These are phyloP conservation scores for Fusarium sp. DNA, from an alignment of 2,329 filamentous ascomycete species.

Conservation along the genomic window DNA sequence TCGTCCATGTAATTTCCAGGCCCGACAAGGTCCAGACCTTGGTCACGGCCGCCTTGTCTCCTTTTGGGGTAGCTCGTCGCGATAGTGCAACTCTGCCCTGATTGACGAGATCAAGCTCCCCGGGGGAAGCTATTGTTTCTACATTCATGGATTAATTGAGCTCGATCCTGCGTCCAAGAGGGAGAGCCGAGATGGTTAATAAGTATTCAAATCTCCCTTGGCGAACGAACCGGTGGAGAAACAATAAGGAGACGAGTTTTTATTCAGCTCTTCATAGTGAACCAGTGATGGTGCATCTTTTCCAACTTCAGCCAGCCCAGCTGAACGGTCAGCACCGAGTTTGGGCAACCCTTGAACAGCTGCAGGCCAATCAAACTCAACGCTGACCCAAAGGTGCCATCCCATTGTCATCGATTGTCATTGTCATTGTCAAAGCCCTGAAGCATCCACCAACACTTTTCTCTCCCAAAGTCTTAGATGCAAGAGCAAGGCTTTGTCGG, in stretches of 20 bases:
- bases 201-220: constrained; percentile 17
- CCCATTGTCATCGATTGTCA: constrained; percentile 5
- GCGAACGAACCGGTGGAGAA: constrained; percentile 10
- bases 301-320: constrained; percentile 1
- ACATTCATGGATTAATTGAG: not conserved
- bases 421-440: not conserved
- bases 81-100: constrained; percentile 2
- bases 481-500: not conserved
- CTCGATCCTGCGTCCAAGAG: not conserved
- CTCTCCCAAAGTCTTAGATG: not conserved
- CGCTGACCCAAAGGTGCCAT: constrained; percentile 1
- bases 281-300: not conserved
- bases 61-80: constrained; percentile 2
- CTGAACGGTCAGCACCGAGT: constrained; percentile 17
- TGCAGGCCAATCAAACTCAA: constrained; percentile 23
- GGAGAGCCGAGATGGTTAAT: not conserved
- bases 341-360: constrained; percentile 1
- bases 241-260: constrained; percentile 2
- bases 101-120: not conserved
- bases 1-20: not conserved
- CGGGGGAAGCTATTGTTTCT: not conserved
- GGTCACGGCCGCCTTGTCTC: not conserved
- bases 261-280: not conserved
- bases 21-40: constrained; percentile 3
- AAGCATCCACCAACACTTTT: constrained; percentile 10